A percentile compares a stretch with the other conserved stretches of the same genome.
phyloP scores from a whole-genome alignment of 1,284 basidiomycete genomes.

The Pseudozyma pruni region DNA sequence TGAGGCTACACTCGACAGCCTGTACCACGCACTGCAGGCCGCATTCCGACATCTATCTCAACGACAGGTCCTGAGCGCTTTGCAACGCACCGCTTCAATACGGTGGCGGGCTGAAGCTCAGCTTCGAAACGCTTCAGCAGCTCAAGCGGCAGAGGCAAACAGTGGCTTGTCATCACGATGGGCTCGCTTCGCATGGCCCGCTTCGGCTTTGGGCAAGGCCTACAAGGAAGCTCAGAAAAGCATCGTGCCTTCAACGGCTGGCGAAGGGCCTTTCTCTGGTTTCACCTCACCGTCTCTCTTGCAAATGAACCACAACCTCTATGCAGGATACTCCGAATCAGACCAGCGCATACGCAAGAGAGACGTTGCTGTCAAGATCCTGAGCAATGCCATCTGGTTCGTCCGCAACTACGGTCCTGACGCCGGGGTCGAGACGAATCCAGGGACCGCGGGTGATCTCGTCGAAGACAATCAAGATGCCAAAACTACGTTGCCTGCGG shows the following conservation, averaged over 20 bases:
- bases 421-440: constrained; percentile 29
- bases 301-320: constrained; percentile 16
- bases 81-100: constrained; percentile 58
- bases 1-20: constrained; percentile 37
- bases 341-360: constrained; percentile 54
- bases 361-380: constrained; percentile 58
- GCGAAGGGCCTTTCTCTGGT: constrained; percentile 7
- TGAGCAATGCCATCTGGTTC: constrained; percentile 61
- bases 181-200: constrained; percentile 52
- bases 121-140: constrained; percentile 41
- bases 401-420: constrained; percentile 51
- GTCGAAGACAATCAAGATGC: background rate
- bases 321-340: constrained; percentile 15
- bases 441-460: background rate
- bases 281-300: constrained; percentile 5
- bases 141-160: constrained; percentile 30
- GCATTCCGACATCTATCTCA: constrained; percentile 47
- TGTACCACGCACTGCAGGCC: constrained; percentile 28
- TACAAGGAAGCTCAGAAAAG: constrained; percentile 47
- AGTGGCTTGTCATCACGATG: constrained; percentile 29
- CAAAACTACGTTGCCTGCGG: background rate
- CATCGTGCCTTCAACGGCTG: constrained; percentile 13
- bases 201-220: constrained; percentile 43
- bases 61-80: constrained; percentile 38
- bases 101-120: constrained; percentile 58